Evolutionary conservation across 805 yeast species (phyloP), one percentile per base, ranked within the genome.

Genomic region (Lipomyces yamadae): DNA sequence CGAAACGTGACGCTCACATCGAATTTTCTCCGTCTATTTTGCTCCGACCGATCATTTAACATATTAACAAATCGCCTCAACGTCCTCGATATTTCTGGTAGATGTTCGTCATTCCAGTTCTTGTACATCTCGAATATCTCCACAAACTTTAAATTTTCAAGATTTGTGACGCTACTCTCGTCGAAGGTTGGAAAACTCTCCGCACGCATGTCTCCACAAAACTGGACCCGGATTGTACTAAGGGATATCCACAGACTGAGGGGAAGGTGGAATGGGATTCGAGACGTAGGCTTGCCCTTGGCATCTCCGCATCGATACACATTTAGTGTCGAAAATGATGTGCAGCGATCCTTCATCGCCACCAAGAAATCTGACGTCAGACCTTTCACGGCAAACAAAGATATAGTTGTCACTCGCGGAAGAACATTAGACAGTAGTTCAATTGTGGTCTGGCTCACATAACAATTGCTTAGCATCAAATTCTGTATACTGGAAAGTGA

Each of bases 301-400:
- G 61, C 65, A 50, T 65, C 58, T 11, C 59, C 52, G 33, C 62
- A 58, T 13, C 63, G 39, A 37, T 62, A 61, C 13, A 65, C 59
- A 30, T 63, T 53, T 3, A 65, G 45, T 24, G 56, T 57, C 30
- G 57, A 18, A 33, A 65, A 55, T 15, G 52, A n/a, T 7, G 50
- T 15, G 42, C 63, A 65, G 18, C 37, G 32, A 10, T 45, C 35
- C 13, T 58, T 52, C 59, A 65, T 37, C 30, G 39, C 58, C 13
- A 52, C 7, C 2, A 65, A 54, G 52, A 65, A 59, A 33, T 65
- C 63, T 3, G 56, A 50, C 6, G 58, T 37, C 37, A 62, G 33
- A 56, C 67, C 67, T 35, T 54, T 61, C 15, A 56, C 37, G 4
- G 37, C 10, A 45, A 35, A 52, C 30, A 66, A 10, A 4, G 65